Evolutionary conservation across 805 yeast species (phyloP).

Genomic region (Saturnispora galanensis): DNA sequence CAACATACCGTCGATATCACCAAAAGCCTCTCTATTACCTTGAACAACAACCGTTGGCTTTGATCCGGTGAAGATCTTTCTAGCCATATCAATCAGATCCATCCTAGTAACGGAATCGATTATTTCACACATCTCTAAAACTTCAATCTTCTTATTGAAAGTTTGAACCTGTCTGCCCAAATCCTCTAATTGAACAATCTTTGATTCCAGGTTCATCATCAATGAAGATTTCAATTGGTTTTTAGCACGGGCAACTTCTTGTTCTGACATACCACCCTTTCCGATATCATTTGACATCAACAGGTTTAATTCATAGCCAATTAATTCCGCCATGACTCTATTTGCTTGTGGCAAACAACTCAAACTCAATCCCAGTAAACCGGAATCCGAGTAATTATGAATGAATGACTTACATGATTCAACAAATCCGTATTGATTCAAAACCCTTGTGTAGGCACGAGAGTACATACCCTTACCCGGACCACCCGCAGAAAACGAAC

Average conservation of each 20-base stretch:
- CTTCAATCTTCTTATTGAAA: constrained; percentile 64
- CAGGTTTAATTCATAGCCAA: constrained; percentile 51
- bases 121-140: constrained; percentile 69
- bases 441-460: constrained; percentile 79
- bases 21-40: constrained; percentile 78
- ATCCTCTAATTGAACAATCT: constrained; percentile 90
- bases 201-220: constrained; percentile 87
- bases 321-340: constrained; percentile 68
- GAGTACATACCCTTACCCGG: constrained; percentile 99
- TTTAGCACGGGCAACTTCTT: constrained; percentile 82
- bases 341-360: constrained; percentile 84
- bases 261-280: constrained; percentile 51
- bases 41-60: constrained; percentile 82
- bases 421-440: constrained; percentile 84
- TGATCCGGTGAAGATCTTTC: constrained; percentile 61
- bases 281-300: constrained; percentile 35
- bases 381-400: constrained; percentile 84
- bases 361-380: constrained; percentile 81
- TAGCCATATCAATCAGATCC: constrained; percentile 69
- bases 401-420: constrained; percentile 85
- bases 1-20: constrained; percentile 64
- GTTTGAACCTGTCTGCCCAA: constrained; percentile 90
- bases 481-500: constrained; percentile 96
- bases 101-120: constrained; percentile 57
- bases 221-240: constrained; percentile 82